phyloP scores from a whole-genome alignment of 179 eudicot species.

The Carnegiea gigantea region DNA sequence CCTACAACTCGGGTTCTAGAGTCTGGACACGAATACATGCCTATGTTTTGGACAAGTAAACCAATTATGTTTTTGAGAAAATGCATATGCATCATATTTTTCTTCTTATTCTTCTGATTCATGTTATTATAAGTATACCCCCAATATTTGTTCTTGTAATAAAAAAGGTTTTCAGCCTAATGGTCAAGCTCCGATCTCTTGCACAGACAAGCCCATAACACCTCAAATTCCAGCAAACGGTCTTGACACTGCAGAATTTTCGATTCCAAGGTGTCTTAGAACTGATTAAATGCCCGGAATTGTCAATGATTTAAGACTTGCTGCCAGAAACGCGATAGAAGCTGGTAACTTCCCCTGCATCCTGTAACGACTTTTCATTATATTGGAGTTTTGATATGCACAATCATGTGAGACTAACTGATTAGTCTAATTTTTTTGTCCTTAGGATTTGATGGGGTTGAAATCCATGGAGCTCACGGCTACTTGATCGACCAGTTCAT shows the following conservation, averaged over 20 bases:
- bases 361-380: background rate
- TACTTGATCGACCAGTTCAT: conserved; percentile 41
- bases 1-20: too few relatives aligned
- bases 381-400: background rate
- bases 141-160: background rate
- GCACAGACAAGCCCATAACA: conserved; percentile 32
- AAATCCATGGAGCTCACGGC: conserved; percentile 46
- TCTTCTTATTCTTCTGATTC: background rate
- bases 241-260: conserved; percentile 8
- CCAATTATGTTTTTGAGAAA: too few relatives aligned
- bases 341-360: conserved; percentile 32
- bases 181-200: conserved; percentile 41
- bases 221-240: conserved; percentile 26
- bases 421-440: background rate
- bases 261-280: conserved; percentile 37
- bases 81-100: too few relatives aligned
- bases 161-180: conserved; percentile 38
- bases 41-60: too few relatives aligned
- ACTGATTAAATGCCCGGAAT: conserved; percentile 38
- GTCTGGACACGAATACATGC: too few relatives aligned
- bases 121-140: background rate
- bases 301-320: conserved; percentile 42
- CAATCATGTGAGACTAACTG: background rate
- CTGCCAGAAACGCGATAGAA: conserved; percentile 40
- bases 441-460: conserved; percentile 43